Percentiles rank a stretch among this genome's conserved stretches.
These are phyloP conservation scores for Orbilia ellipsospora DNA, from an alignment of 2,329 filamentous ascomycete species.

Conservation along the genomic window DNA sequence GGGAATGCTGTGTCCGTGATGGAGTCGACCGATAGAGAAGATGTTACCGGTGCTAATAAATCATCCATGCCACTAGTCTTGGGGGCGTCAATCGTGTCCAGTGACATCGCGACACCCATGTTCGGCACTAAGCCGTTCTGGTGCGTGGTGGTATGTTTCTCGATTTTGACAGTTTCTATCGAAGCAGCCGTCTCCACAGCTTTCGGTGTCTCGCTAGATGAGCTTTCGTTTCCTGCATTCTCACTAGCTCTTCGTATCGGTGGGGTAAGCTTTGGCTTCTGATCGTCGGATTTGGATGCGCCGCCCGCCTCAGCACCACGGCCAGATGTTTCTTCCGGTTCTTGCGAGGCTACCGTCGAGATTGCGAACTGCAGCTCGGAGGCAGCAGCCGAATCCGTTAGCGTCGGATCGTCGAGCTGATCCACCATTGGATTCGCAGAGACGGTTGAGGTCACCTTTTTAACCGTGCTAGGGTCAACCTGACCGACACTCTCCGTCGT, in stretches of 20 bases:
- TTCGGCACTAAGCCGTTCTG: slow-evolving; percentile 20
- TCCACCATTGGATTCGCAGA: slow-evolving; percentile 6
- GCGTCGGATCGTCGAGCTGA: slow-evolving; percentile 7
- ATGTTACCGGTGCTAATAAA: slow-evolving; percentile 30
- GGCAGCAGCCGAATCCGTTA: slow-evolving; percentile 15
- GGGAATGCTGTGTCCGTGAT: slow-evolving; percentile 42
- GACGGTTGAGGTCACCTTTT: slow-evolving; percentile 22
- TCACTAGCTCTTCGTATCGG: slow-evolving; percentile 27
- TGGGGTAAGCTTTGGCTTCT: slow-evolving; percentile 28
- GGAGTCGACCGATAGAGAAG: slow-evolving; percentile 39
- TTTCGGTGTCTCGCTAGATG: slow-evolving; percentile 33
- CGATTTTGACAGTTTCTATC: slow-evolving; percentile 18
- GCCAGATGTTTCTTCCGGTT: slow-evolving; percentile 10
- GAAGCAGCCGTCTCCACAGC: background rate
- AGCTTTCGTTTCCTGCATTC: slow-evolving; percentile 21
- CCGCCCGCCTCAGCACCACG: background rate
- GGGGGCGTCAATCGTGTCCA: slow-evolving; percentile 32
- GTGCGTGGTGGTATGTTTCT: slow-evolving; percentile 20
- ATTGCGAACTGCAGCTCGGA: slow-evolving; percentile 31
- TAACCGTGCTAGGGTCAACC: slow-evolving; percentile 13
- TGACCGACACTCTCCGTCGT: slow-evolving; percentile 31
- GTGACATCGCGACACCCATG: slow-evolving; percentile 19
- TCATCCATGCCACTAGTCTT: slow-evolving; percentile 33
- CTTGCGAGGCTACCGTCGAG: slow-evolving; percentile 37
- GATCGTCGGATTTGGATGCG: slow-evolving; percentile 16